These are phyloP conservation scores for Botrytis fabae DNA, from an alignment of 2,329 filamentous ascomycete genomes.

Conservation along the genomic window DNA sequence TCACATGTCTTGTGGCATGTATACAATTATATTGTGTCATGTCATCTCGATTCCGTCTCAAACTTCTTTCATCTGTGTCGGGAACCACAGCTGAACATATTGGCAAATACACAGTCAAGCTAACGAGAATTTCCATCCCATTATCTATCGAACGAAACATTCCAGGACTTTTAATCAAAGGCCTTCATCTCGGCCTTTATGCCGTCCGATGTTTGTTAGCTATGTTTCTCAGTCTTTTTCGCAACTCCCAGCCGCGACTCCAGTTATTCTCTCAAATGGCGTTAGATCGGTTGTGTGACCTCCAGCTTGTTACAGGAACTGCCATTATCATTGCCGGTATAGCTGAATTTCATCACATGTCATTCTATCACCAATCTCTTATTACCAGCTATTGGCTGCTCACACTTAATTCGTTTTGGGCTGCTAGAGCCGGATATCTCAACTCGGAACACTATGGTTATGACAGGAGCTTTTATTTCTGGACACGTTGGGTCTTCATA, in stretches of 20 bases:
- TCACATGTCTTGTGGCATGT: constrained; percentile 26
- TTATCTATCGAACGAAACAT: not conserved
- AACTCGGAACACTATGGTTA: constrained; percentile 15
- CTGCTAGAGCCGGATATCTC: constrained; percentile 22
- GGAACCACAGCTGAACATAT: constrained; percentile 16
- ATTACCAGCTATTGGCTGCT: constrained; percentile 27
- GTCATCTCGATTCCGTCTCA: constrained; percentile 6
- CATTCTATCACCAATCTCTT: constrained; percentile 27
- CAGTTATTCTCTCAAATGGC: constrained; percentile 19
- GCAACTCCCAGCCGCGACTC: constrained; percentile 3
- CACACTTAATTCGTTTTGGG: constrained; percentile 28
- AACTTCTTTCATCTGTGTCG: constrained; percentile 5
- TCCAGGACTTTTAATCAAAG: not conserved
- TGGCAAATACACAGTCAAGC: constrained; percentile 12
- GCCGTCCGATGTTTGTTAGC: not conserved
- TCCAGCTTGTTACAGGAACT: constrained; percentile 26
- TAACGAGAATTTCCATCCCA: constrained; percentile 1
- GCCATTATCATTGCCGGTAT: constrained; percentile 27
- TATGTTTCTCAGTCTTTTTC: constrained; percentile 17
- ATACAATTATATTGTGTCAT: constrained; percentile 24
- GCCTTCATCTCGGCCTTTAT: not conserved
- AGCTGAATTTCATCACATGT: constrained; percentile 20
- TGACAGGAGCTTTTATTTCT: constrained; percentile 24
- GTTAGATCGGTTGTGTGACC: constrained; percentile 26
- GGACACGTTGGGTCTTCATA: constrained; percentile 18